phyloP scores from a whole-genome alignment of 352 stramenopile species.

The Globisporangium irregulare region DNA sequence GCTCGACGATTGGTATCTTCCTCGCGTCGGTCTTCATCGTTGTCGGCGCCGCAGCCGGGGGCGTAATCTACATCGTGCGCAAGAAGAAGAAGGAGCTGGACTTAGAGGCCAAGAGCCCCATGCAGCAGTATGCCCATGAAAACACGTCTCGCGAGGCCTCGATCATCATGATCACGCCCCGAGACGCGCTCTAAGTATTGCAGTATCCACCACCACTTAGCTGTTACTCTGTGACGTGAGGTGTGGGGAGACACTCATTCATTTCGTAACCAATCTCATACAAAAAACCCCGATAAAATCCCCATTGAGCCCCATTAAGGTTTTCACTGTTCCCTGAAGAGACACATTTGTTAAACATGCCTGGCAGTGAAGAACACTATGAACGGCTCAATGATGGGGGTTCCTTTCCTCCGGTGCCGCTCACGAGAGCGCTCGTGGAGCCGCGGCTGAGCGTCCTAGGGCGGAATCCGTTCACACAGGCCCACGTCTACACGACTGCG shows the following conservation, averaged over 20 bases:
- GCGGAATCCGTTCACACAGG: conserved; percentile 61
- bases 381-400: conserved; percentile 17
- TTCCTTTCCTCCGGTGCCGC: conserved; percentile 13
- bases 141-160: conserved; percentile 24
- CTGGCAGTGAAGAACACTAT: conserved; percentile 18
- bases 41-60: conserved; percentile 27
- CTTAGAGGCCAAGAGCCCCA: conserved; percentile 22
- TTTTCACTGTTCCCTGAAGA: not conserved
- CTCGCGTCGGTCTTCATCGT: conserved; percentile 18
- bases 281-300: not conserved
- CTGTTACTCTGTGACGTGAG: not conserved
- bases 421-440: conserved; percentile 34
- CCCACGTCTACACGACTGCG: conserved; percentile 61
- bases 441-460: conserved; percentile 46
- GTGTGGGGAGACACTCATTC: not conserved
- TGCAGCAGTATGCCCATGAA: conserved; percentile 1
- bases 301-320: not conserved
- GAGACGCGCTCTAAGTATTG: not conserved
- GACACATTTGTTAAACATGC: not conserved
- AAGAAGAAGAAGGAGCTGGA: conserved; percentile 61
- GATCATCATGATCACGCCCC: conserved; percentile 35
- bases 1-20: conserved; percentile 16
- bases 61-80: conserved; percentile 37
- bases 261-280: not conserved
- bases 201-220: too few relatives aligned